Conservation (phyloP, 768 basidiomycete genomes). For the Calocybe cyanea region DNA sequence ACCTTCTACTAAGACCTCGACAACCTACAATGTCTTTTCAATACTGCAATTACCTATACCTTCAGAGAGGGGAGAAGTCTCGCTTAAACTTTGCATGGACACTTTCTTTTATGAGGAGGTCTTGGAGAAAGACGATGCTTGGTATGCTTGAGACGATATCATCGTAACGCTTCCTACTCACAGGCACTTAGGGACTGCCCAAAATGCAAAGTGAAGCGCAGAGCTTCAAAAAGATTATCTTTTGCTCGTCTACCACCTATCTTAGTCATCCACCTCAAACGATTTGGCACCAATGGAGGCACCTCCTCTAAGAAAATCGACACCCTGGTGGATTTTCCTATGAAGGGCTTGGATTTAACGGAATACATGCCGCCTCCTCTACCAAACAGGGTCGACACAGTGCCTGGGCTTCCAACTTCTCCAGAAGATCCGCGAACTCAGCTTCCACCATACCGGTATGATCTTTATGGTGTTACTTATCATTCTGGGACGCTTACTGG, state of each 20-base stretch:
- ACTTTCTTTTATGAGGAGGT: constrained; percentile 88
- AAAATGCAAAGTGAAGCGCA: constrained; percentile 83
- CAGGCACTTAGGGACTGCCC: constrained; percentile 78
- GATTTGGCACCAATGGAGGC: constrained; percentile 85
- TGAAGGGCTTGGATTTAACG: constrained; percentile 55
- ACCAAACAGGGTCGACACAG: constrained; percentile 58
- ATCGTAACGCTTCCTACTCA: background rate
- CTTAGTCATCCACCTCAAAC: constrained; percentile 87
- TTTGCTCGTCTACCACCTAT: constrained; percentile 92
- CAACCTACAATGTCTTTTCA: constrained; percentile 96
- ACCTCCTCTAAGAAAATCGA: constrained; percentile 93
- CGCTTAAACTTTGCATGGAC: constrained; percentile 80
- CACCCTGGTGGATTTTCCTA: constrained; percentile 89
- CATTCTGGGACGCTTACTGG: constrained; percentile 93
- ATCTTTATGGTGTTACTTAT: constrained; percentile 93
- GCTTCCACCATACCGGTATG: constrained; percentile 87
- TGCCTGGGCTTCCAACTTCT: constrained; percentile 37
- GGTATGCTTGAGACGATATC: constrained; percentile 45
- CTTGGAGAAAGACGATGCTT: constrained; percentile 90
- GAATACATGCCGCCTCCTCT: constrained; percentile 84
- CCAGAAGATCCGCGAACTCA: constrained; percentile 76
- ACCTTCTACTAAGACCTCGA: constrained; percentile 71
- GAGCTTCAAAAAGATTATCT: constrained; percentile 82
- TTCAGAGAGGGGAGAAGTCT: constrained; percentile 55
- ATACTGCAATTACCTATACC: constrained; percentile 91